A percentile compares a stretch with the other conserved stretches of the same genome.
Evolutionary conservation across 2,329 filamentous ascomycete genomes (phyloP).

Genomic region (Chaetomium sp.): DNA sequence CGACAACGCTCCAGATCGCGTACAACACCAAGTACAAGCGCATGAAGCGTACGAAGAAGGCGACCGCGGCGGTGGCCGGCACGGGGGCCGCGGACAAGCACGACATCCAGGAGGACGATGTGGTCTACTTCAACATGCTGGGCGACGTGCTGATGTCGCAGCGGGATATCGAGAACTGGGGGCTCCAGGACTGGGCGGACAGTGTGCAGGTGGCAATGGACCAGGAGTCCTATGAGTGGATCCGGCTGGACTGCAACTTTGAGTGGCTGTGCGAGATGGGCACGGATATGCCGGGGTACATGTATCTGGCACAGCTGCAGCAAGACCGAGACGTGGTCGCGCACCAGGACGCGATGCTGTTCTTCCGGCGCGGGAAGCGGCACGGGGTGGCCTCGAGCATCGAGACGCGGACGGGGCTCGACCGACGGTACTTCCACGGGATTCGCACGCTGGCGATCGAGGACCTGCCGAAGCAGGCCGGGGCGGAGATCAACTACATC

Average conservation of each 20-base stretch:
- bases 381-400: conserved; percentile 85
- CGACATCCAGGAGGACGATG: conserved; percentile 61
- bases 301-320: conserved; percentile 96
- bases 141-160: conserved; percentile 82
- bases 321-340: conserved; percentile 96
- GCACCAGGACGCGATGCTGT: conserved; percentile 70
- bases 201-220: conserved; percentile 90
- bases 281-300: conserved; percentile 80
- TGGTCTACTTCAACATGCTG: conserved; percentile 81
- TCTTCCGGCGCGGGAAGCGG: conserved; percentile 58
- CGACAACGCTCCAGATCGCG: conserved; percentile 79
- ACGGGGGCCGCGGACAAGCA: conserved; percentile 50
- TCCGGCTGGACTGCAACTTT: conserved; percentile 94
- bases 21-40: conserved; percentile 99
- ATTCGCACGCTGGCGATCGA: conserved; percentile 81
- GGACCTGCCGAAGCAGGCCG: conserved; percentile 68
- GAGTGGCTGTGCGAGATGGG: conserved; percentile 92
- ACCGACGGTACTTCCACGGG: conserved; percentile 86
- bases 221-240: conserved; percentile 96
- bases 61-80: conserved; percentile 59
- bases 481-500: conserved; percentile 63
- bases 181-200: conserved; percentile 78
- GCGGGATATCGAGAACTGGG: conserved; percentile 79
- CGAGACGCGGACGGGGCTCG: conserved; percentile 81
- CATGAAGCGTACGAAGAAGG: conserved; percentile 81